Conservation (phyloP, 306 rosid species). For the Castanea mollissima region DNA sequence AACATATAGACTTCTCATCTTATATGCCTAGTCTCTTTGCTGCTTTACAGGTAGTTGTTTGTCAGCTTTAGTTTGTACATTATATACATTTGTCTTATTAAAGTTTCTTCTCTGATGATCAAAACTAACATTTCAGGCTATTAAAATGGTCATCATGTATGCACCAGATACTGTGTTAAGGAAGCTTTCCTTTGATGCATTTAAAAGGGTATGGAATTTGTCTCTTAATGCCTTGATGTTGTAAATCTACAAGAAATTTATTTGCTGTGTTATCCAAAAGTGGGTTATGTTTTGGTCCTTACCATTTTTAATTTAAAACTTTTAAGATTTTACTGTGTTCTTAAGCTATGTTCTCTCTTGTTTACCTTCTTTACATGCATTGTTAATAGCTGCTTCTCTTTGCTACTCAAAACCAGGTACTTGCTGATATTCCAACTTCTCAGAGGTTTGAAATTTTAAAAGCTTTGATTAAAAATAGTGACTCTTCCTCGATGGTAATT, state of each 20-base stretch:
- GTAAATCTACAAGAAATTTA: background rate
- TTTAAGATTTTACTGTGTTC: background rate
- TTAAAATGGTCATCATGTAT: constrained; percentile 64
- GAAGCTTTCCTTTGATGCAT: constrained; percentile 58
- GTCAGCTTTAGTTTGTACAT: constrained; percentile 2
- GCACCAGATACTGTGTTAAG: constrained; percentile 58
- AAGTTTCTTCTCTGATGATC: constrained; percentile 16
- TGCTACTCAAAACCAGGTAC: constrained; percentile 53
- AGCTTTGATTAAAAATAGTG: constrained; percentile 65
- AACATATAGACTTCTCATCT: constrained; percentile 41
- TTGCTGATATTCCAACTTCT: constrained; percentile 63
- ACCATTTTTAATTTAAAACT: background rate
- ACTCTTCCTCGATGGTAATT: constrained; percentile 83
- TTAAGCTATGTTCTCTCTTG: background rate
- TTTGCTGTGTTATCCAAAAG: constrained; percentile 2
- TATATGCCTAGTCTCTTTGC: constrained; percentile 60
- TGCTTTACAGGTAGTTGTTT: constrained; percentile 66
- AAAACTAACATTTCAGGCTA: constrained; percentile 58
- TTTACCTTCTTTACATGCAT: constrained; percentile 13
- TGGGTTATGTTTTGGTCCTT: constrained; percentile 15
- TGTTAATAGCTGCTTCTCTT: constrained; percentile 6
- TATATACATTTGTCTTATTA: constrained; percentile 2
- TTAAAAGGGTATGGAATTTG: constrained; percentile 59
- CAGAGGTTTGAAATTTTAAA: constrained; percentile 67
- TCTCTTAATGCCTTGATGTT: constrained; percentile 9